A percentile compares a stretch with the other conserved stretches of the same genome.
Evolutionary conservation across 306 rosid species (phyloP).

Genomic region (Potentilla sterilis): DNA sequence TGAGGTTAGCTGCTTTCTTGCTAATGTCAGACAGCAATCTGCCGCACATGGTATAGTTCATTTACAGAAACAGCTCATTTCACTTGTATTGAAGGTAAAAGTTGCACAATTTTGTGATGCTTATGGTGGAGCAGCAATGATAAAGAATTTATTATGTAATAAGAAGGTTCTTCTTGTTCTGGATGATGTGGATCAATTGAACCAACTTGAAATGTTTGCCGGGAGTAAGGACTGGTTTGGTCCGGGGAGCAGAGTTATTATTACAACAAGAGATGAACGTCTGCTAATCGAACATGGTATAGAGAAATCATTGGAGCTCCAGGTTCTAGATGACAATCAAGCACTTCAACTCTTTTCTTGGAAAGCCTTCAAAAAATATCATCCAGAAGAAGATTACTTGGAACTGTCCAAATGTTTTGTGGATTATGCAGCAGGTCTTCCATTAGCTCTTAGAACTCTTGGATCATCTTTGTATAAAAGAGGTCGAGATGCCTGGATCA

Average conservation of each 20-base stretch:
- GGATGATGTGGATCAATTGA: background rate
- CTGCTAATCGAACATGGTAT: background rate
- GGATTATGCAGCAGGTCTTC: background rate
- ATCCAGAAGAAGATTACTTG: background rate
- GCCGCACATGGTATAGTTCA: background rate
- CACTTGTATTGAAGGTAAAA: background rate
- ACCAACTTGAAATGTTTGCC: background rate
- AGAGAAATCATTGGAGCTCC: background rate
- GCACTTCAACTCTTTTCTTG: background rate
- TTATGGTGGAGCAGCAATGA: conserved; percentile 11
- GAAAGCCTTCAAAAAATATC: background rate
- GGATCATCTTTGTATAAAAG: background rate
- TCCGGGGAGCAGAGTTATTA: background rate
- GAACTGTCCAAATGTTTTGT: background rate
- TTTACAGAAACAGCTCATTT: background rate
- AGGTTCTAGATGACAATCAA: background rate
- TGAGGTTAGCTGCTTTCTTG: conserved; percentile 20
- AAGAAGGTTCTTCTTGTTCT: conserved; percentile 4
- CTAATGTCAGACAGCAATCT: conserved; percentile 12
- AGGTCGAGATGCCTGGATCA: background rate
- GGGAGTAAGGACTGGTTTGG: background rate
- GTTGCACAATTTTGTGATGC: background rate
- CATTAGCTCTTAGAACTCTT: background rate
- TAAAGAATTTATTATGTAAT: background rate
- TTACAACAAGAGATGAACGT: conserved; percentile 9